Conservation (phyloP, 352 stramenopile species). For the Phytophthora capsici region DNA sequence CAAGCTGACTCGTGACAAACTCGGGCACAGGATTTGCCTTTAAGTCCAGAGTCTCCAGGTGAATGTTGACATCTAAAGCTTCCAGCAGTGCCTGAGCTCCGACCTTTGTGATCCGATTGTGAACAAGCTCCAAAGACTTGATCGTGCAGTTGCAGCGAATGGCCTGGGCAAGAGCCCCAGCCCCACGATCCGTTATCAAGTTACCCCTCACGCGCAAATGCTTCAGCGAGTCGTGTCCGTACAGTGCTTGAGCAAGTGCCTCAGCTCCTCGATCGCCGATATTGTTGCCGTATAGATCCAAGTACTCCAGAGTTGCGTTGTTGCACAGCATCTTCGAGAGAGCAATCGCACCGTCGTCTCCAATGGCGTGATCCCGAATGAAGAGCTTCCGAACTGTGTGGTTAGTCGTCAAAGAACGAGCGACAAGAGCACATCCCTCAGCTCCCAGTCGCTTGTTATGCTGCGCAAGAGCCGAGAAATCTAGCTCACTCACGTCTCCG, state of each 20-base stretch:
- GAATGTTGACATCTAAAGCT: conserved; percentile 68
- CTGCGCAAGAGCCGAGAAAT: conserved; percentile 69
- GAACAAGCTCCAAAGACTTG: conserved; percentile 62
- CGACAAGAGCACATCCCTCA: conserved; percentile 63
- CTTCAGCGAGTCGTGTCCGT: conserved; percentile 72
- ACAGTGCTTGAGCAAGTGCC: conserved; percentile 68
- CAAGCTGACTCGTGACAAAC: conserved; percentile 55
- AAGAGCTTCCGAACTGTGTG: conserved; percentile 66
- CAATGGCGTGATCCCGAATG: conserved; percentile 74
- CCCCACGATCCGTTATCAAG: conserved; percentile 64
- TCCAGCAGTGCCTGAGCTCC: conserved; percentile 60
- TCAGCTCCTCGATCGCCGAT: conserved; percentile 70
- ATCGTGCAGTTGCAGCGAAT: conserved; percentile 71
- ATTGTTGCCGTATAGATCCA: conserved; percentile 74
- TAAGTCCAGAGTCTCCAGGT: conserved; percentile 68
- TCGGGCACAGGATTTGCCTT: conserved; percentile 59
- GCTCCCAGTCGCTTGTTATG: conserved; percentile 62
- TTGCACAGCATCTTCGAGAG: conserved; percentile 76
- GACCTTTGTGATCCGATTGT: conserved; percentile 61
- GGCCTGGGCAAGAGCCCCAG: conserved; percentile 54
- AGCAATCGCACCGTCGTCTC: conserved; percentile 62
- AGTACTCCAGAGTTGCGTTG: conserved; percentile 70
- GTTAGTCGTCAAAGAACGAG: conserved; percentile 69
- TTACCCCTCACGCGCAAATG: conserved; percentile 68
- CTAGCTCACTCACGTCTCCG: conserved; percentile 66